Base-by-base conservation (phyloP, 2,329 filamentous ascomycete genomes). In the Paraphoma chrysanthemicola region DNA sequence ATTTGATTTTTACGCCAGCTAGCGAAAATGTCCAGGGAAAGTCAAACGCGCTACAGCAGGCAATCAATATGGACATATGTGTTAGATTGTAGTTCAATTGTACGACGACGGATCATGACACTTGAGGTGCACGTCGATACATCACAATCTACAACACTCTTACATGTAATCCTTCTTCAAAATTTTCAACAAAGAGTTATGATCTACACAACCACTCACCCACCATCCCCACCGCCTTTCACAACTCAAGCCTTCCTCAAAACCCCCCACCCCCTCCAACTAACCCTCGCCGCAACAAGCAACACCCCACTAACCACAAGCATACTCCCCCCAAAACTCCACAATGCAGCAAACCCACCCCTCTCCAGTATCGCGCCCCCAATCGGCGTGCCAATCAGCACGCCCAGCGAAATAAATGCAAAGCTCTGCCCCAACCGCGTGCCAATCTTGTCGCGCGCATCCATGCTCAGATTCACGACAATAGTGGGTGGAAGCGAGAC, bases 401-500 rank as follows among this genome's bases (percentile, higher is more conserved):
- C 57, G 0, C 84, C 85, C 8, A 86, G 71, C 0, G 80, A 79
- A 2, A 79, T 78, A 39, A 81, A 69, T 1, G 79, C 79, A 62
- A 87, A 87, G 8, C 80, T 77, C 81, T 86, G 85, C 0, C 85
- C 85, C 62, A 87, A 75, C 4, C 83, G 71, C n/a, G 81, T 83
- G 0, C 82, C 82, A 45, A 83, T 80, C 60, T 81, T 73, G 4
- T 76, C 75, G 12, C 80, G 63, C 45, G 78, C 77, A 23, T 81
- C 76, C 33, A 73, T 69, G 8, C 75, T 78, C 18, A 83, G 57
- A n/a, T 70, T 62, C 0, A 82, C 79, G 16, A 81, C 75, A 12
- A 82, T 78, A 0, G 80, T 80, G 0, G 80, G 79, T 4, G 81
- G 79, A 7, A 83, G 53, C 9, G 70, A 75, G 23, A 83, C 80